Base-by-base conservation (phyloP, 345 rosid genomes). In the Salix caprea region DNA sequence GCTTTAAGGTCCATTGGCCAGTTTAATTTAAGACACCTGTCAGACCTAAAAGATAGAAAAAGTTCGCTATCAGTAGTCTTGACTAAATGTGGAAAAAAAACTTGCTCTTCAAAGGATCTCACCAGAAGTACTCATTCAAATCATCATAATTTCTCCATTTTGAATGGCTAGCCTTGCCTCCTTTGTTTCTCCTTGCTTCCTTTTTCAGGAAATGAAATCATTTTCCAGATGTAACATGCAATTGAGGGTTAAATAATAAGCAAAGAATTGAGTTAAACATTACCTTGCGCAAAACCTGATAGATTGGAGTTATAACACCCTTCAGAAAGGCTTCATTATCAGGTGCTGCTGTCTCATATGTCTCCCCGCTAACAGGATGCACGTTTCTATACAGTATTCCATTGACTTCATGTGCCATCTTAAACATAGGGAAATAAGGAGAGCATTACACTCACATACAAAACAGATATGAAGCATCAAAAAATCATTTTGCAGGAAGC, bases 81-180 rank as follows among this genome's bases (percentile, higher is more conserved):
- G 37, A 30, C 78, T 21, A 73, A 78, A 71, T 50, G 79, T 14
- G 70, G 1, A 40, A 34, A 74, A 39, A 78, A 37, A 76, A 73
- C 71, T 18, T 70, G 70, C 30, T 52, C 11, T 69, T 70, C 68
- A 84, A n/a, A 54, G 62, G 26, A 80, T 81, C 86, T 85, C 78
- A 96, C 99, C 99, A 96, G 76, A 96, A 96, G 86, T 92, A 96
- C 87, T 96, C 99, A 80, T 96, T 96, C 69, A 96, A 77, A 80
- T 96, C 99, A 84, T 96, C 99, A 78, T 96, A 96, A 76, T 96
- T 96, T 85, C 99, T 94, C 99, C 98, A 94, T 83, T 75, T 90
- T 61, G 99, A 92, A 87, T 94, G 98, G 84, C 99, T 94, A 70
- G 92, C 95, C 82, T 82, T 92, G 81, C 99, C 98, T 71, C 80